Evolutionary conservation across 2,329 filamentous ascomycete genomes (phyloP), one percentile per base, ranked within the genome.

Genomic region (Alternaria tenuissima): DNA sequence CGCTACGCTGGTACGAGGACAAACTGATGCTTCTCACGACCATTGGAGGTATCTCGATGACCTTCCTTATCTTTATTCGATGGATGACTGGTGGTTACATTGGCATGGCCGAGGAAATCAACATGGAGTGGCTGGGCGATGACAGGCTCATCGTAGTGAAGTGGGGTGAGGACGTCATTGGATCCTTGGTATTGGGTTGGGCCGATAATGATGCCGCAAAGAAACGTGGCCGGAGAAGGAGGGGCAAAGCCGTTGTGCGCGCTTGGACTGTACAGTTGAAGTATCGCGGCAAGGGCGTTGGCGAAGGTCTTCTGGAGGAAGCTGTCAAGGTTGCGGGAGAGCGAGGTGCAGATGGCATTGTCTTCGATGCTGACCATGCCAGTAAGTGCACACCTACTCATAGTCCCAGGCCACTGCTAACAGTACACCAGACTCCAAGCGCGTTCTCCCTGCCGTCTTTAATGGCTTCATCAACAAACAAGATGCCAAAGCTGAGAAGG

Each of bases 221-320:
- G 65, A 83, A 67, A 75, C 74, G 80, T 28, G 78, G 78, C 70
- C 71, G 81, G 60, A 80, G 81, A 67, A 81, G 81, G 65, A 87
- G 88, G 36, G 90, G 89, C 53, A 86, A 85, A 63, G 91, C 89
- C 8, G 82, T 93, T 48, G 89, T 97, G 58, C 87, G 91, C 28
- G 93, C 91, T 1, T 97, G 93, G 93, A 94, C 92, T 2, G 91
- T 93, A 2, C 84, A 85, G 73, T 79, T 88, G 52, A 83, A 84
- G 67, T 93, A 92, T 76, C 85, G 93, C 26, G 83, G 86, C 32
- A 87, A 87, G 63, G 92, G 93, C 0, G 82, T 96, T 24, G 93
- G 93, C 3, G 84, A 82, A 41, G 89, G 88, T 32, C 79, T 97
- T 70, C 82, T 97, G 48, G 86, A 90, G 67, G 90, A 91, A 68